A percentile compares a stretch with the other conserved stretches of the same genome.
Conservation (phyloP, 1,284 basidiomycete genomes). For the Trichosporon sp. region DNA sequence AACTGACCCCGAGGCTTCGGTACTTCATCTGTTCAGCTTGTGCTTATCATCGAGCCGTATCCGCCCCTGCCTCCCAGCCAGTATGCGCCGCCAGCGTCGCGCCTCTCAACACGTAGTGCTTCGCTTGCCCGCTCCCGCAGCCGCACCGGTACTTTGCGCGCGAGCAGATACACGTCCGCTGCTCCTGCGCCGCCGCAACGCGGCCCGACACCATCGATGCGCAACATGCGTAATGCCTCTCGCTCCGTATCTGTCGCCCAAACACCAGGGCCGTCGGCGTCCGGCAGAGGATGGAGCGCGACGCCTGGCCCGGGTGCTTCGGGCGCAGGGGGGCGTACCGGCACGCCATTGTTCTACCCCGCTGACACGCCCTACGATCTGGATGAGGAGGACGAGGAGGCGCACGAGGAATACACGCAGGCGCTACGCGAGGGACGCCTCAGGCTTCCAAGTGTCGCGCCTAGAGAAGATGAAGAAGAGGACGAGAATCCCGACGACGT, state of each 20-base stretch:
- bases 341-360: conserved; percentile 43
- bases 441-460: conserved; percentile 37
- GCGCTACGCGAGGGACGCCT: conserved; percentile 37
- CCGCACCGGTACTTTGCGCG: conserved; percentile 26
- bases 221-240: conserved; percentile 43
- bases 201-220: conserved; percentile 3
- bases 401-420: conserved; percentile 40
- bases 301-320: neutral
- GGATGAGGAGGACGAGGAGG: conserved; percentile 47
- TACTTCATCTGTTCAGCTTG: conserved; percentile 44
- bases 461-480: conserved; percentile 36
- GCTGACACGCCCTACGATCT: conserved; percentile 41
- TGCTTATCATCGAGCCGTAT: conserved; percentile 46
- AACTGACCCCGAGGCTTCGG: conserved; percentile 36
- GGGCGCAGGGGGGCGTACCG: neutral
- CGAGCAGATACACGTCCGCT: conserved; percentile 33
- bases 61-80: conserved; percentile 38
- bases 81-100: conserved; percentile 45
- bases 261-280: conserved; percentile 11
- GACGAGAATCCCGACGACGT: conserved; percentile 46
- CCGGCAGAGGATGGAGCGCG: conserved; percentile 16
- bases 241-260: conserved; percentile 31
- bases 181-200: conserved; percentile 27
- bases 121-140: conserved; percentile 34
- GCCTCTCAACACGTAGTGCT: conserved; percentile 39